phyloP scores from a whole-genome alignment of 495 filamentous ascomycete genomes.

The Saxophila tyrrhenica region DNA sequence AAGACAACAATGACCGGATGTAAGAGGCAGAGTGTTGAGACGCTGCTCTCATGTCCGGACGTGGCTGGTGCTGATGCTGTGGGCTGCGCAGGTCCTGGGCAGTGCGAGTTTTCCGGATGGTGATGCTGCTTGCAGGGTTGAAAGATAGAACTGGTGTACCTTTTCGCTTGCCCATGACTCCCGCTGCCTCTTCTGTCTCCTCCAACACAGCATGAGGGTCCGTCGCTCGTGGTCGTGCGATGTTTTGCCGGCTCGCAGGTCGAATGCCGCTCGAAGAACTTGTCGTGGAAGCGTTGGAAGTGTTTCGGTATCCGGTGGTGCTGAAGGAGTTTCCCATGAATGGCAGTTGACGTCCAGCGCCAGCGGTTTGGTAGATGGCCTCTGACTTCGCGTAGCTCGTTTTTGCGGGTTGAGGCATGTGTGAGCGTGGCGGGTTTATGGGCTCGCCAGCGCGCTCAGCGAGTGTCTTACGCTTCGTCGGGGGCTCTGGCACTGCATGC shows the following conservation, averaged over 20 bases:
- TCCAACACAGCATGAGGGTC: conserved; percentile 49
- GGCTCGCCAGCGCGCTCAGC: conserved; percentile 45
- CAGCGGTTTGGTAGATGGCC: background rate
- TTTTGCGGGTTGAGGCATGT: conserved; percentile 31
- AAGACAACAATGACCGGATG: background rate
- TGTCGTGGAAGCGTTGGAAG: conserved; percentile 6
- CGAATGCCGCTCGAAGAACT: conserved; percentile 7
- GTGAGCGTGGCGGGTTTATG: conserved; percentile 13
- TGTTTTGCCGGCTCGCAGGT: conserved; percentile 24
- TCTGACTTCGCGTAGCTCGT: conserved; percentile 47
- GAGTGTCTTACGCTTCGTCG: conserved; percentile 47
- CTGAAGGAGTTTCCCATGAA: background rate
- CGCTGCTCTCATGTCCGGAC: conserved; percentile 2
- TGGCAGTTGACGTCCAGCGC: background rate
- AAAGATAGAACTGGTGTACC: conserved; percentile 43
- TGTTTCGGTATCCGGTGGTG: conserved; percentile 26
- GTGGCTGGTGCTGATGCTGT: background rate
- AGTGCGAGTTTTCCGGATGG: conserved; percentile 14
- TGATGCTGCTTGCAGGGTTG: background rate
- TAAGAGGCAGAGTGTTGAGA: conserved; percentile 11
- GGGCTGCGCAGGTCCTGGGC: conserved; percentile 1
- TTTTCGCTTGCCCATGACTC: conserved; percentile 48
- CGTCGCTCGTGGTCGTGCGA: conserved; percentile 23
- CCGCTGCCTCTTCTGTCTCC: conserved; percentile 42
- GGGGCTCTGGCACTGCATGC: conserved; percentile 35